These are phyloP conservation scores for Neostapfia colusana DNA, from an alignment of 176 grass and related monocot genomes.

Conservation along the genomic window DNA sequence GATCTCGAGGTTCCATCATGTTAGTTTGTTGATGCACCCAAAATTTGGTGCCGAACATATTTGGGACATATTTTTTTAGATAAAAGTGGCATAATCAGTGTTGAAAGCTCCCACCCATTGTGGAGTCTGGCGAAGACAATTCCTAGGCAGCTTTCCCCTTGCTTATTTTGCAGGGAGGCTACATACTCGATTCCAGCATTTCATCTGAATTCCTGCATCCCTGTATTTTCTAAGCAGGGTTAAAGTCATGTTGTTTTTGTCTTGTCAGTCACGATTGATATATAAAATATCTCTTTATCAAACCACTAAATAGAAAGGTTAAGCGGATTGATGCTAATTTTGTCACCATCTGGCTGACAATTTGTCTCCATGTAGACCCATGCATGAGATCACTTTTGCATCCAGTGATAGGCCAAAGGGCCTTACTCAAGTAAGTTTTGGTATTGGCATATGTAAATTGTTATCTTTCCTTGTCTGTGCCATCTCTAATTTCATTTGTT, in stretches of 20 bases:
- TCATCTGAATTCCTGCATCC: no score
- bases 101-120: no score
- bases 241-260: not conserved
- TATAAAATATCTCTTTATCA: not conserved
- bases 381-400: constrained; percentile 37
- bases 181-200: no score
- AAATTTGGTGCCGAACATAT: not conserved
- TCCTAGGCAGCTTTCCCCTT: no score
- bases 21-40: not conserved
- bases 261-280: not conserved
- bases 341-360: not conserved
- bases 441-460: not conserved
- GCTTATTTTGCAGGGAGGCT: no score
- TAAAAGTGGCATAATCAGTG: no score
- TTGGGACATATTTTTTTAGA: not conserved
- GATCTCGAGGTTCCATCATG: not conserved
- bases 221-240: no score
- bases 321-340: not conserved
- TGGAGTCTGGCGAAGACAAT: no score
- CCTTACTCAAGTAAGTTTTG: constrained; percentile 33
- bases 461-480: not conserved
- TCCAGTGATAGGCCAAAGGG: constrained; percentile 27
- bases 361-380: constrained; percentile 30
- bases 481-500: not conserved
- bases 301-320: not conserved